phyloP scores from a whole-genome alignment of 2,329 filamentous ascomycete species.

The Blumeriella jaapii region DNA sequence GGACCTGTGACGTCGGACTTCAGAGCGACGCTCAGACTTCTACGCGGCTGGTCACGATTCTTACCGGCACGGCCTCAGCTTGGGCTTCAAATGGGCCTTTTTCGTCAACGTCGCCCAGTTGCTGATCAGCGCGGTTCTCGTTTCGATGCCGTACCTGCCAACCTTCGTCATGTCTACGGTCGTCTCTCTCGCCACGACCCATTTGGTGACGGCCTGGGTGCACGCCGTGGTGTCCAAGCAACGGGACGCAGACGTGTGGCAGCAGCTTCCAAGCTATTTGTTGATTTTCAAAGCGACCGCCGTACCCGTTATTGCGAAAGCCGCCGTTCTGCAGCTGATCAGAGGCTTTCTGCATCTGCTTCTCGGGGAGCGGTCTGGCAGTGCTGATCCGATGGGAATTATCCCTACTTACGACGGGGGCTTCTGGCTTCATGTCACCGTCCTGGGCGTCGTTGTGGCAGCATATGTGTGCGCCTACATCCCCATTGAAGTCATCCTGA shows the following conservation, averaged over 20 bases:
- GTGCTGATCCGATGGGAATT: not conserved
- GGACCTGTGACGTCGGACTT: not conserved
- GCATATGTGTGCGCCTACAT: not conserved
- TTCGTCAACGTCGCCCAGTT: not conserved
- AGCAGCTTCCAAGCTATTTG: not conserved
- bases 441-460: not conserved
- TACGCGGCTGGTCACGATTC: not conserved
- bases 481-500: not conserved
- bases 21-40: not conserved
- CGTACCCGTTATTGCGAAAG: not conserved
- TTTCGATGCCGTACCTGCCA: not conserved
- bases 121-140: not conserved
- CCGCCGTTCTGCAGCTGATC: not conserved
- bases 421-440: not conserved
- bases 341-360: not conserved
- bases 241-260: not conserved
- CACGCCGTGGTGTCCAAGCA: not conserved
- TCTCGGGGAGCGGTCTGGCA: not conserved
- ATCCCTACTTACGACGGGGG: not conserved
- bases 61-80: not conserved
- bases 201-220: slow-evolving; percentile 2
- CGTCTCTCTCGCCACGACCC: not conserved
- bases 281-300: slow-evolving; percentile 2
- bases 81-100: slow-evolving; percentile 1
- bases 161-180: not conserved